Evolutionary conservation across 768 basidiomycete species (phyloP), one percentile per base, ranked within the genome.

Genomic region (Tylopilus intermedius): DNA sequence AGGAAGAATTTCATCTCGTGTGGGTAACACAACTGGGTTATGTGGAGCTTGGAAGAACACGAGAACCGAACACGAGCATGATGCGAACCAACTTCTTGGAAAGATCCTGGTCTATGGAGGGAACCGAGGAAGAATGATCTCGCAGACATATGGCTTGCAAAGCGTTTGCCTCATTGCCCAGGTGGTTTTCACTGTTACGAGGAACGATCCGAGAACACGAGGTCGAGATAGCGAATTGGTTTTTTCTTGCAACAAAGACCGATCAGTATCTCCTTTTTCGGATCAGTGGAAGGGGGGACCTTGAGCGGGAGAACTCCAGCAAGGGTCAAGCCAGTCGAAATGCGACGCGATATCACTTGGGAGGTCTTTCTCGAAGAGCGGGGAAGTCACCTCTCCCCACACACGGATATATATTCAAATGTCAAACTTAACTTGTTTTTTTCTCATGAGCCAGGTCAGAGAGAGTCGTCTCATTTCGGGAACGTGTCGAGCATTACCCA

Each of bases 181-280:
- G 2, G 30, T 30, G 7, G 9, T 30, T 30, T 39, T 39, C 38
- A 21, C 18, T 14, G 50, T 13, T 30, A 47, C 43, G 49, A 13
- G 39, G 26, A 59, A 29, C 37, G 13, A 59, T 48, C 57, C 33
- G 29, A 47, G 39, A 45, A 51, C 48, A 53, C 13, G 49, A 56
- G 50, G 54, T 26, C 26, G 33, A 60, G 57, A 52, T 52, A 56
- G 45, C 4, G 27, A 53, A 58, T 54, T 52, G 39, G 45, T 42
- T 56, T 50, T 51, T 38, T 33, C 29, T 51, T 37, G 40, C 33
- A 18, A 38, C 18, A 38, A 27, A 10, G 35, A 18, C 37, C 35
- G 39, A 49, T 55, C 54, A 49, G 13, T 2, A 8, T 33, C 33
- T 33, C 33, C 33, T 13, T 11, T 30, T 33, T 33, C 33, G 11